Conservation (phyloP, 768 basidiomycete species). For the Termitomyces titanicus region DNA sequence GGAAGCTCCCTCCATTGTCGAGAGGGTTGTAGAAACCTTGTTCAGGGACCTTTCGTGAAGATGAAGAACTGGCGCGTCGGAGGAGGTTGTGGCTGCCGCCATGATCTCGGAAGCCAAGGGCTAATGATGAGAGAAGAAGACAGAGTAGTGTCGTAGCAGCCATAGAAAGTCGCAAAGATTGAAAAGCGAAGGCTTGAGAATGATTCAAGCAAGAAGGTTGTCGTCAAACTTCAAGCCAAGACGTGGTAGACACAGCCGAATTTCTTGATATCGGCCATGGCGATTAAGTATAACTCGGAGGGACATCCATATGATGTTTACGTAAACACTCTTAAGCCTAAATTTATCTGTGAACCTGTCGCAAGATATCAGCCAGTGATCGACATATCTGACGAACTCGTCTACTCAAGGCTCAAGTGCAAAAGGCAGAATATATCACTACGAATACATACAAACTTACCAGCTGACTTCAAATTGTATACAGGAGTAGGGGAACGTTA, state of each 20-base stretch:
- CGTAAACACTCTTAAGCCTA: conserved; percentile 2
- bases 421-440: not conserved
- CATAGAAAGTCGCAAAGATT: conserved; percentile 8
- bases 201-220: not conserved
- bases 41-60: conserved; percentile 38
- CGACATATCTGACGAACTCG: not conserved
- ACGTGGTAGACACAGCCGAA: not conserved
- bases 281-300: conserved; percentile 1
- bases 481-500: not conserved
- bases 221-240: not conserved
- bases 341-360: too few relatives aligned
- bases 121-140: conserved; percentile 28
- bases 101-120: conserved; percentile 16
- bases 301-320: not conserved
- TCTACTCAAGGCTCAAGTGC: not conserved
- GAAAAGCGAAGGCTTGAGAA: not conserved
- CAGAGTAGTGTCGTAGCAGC: conserved; percentile 19
- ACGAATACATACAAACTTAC: not conserved
- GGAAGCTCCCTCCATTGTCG: conserved; percentile 57
- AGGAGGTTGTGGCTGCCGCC: not conserved
- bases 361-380: too few relatives aligned
- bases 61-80: conserved; percentile 10
- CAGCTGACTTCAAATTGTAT: not conserved
- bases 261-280: not conserved
- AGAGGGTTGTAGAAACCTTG: conserved; percentile 60